Evolutionary conservation across 1,284 basidiomycete genomes (phyloP).

Genomic region (Pseudozyma sp.): DNA sequence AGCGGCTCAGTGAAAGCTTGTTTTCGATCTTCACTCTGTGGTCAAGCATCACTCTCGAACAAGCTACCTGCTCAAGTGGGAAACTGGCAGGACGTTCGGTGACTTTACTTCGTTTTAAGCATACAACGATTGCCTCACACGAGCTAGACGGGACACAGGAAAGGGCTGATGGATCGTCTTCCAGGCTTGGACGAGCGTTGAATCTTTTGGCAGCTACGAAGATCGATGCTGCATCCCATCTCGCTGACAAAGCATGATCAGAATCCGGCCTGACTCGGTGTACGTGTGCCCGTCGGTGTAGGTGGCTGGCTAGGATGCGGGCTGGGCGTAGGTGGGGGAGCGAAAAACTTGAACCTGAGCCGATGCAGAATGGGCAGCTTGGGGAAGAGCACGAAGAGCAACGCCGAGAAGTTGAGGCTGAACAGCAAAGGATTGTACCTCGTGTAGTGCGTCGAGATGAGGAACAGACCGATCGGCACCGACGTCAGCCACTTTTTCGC

Average conservation of each 20-base stretch:
- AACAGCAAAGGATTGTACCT: slow-evolving; percentile 84
- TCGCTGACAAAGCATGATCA: background rate
- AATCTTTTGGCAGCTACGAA: no score
- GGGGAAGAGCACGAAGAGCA: slow-evolving; percentile 87
- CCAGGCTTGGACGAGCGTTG: no score
- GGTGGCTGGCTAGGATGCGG: slow-evolving; percentile 52
- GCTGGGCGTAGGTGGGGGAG: slow-evolving; percentile 41
- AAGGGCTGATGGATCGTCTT: no score
- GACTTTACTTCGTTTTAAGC: no score
- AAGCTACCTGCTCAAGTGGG: no score
- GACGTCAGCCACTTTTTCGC: slow-evolving; percentile 97
- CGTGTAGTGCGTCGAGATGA: slow-evolving; percentile 97
- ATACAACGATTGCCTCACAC: no score
- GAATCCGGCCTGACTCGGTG: slow-evolving; percentile 22
- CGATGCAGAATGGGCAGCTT: slow-evolving; percentile 82
- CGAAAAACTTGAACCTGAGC: slow-evolving; percentile 52
- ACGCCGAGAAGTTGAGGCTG: slow-evolving; percentile 86
- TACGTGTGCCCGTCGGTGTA: slow-evolving; percentile 50
- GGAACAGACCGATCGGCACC: slow-evolving; percentile 92
- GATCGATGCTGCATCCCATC: no score
- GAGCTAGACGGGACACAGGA: no score
- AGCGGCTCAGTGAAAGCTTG: no score
- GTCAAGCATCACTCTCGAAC: no score
- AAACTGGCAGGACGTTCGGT: no score
- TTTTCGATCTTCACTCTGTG: no score